Evolutionary conservation across 768 basidiomycete genomes (phyloP), one percentile per base, ranked within the genome.

Genomic region (Xerocomus spinulosus): DNA sequence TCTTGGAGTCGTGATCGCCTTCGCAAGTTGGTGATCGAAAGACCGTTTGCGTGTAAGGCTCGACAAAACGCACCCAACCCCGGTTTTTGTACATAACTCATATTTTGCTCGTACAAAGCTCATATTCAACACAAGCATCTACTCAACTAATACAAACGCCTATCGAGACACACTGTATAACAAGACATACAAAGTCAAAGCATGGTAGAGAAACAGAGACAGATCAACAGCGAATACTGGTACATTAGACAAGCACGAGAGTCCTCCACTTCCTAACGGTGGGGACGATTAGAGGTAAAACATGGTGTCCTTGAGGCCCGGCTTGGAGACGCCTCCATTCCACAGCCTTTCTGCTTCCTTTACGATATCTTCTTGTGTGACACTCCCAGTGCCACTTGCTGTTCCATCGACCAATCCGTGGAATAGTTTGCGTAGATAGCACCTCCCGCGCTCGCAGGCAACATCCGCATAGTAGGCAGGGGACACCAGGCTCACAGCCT

Each of bases 241-340:
- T 38, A 38, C 37, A 39, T n/a, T 38, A 5, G 23, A 24, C 37
- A 10, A 39, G 20, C 6, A 15, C 26, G 26, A 10, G 26, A 28
- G 10, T 28, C 6, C 26, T 10, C 26, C 26, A 10, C 10, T 28
- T 28, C 10, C 26, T 5, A 10, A 28, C 6, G 10, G 26, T 7
- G 13, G 9, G n/a, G 24, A 9, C 9, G 14, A 9, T 73, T 53
- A 87, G n/a, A 88, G 70, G 64, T 89, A 89, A 57, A 78, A 89
- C 86, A 89, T 89, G 0, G 82, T 82, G 30, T 85, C 75, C 66
- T 79, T 84, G 60, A 88, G 62, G 6, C 56, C 62, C 0, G 55
- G 25, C 3, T 73, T 77, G 14, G 61, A 53, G 14, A 85, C 81
- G 2, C 84, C 86, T 3, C 60, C 60, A 15, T 64, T 62, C 88